These are phyloP conservation scores for Chimonanthus praecox DNA, from an alignment of 164 flowering plant species.

Conservation along the genomic window DNA sequence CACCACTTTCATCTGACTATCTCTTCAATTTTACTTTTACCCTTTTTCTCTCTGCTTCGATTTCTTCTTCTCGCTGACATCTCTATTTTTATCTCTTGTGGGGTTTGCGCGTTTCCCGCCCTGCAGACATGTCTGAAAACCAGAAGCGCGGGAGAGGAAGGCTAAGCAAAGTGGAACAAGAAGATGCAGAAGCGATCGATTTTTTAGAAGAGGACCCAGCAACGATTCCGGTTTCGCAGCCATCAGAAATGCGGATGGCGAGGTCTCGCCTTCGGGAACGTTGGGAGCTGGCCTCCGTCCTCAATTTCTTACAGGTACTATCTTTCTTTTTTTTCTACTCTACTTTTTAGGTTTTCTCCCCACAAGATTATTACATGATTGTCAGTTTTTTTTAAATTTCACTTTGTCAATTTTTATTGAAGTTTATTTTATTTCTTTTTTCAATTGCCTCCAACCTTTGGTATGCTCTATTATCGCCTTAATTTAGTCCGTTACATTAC, in stretches of 20 bases:
- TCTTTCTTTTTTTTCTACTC: neutral
- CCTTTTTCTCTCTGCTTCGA: neutral
- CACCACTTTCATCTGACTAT: neutral
- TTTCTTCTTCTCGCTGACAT: neutral
- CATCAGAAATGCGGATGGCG: slow-evolving; percentile 17
- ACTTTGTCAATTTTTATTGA: no score
- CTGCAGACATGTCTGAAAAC: slow-evolving; percentile 7
- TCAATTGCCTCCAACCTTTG: no score
- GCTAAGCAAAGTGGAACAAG: neutral
- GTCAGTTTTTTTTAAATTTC: neutral
- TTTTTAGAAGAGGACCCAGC: neutral
- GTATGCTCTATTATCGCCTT: no score
- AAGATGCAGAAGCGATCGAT: neutral
- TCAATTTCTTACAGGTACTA: slow-evolving; percentile 64
- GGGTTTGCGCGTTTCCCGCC: no score
- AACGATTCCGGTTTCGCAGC: neutral
- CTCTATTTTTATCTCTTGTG: neutral
- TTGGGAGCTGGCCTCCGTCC: slow-evolving; percentile 89
- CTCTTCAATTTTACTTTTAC: neutral
- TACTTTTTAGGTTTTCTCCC: neutral
- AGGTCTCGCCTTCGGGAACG: slow-evolving; percentile 46
- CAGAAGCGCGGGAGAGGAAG: slow-evolving; percentile 12
- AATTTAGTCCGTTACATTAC: no score
- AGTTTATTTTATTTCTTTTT: neutral
- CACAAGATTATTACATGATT: neutral